Evolutionary conservation across 345 rosid genomes (phyloP).

Genomic region (Bretschneidera sinensis): DNA sequence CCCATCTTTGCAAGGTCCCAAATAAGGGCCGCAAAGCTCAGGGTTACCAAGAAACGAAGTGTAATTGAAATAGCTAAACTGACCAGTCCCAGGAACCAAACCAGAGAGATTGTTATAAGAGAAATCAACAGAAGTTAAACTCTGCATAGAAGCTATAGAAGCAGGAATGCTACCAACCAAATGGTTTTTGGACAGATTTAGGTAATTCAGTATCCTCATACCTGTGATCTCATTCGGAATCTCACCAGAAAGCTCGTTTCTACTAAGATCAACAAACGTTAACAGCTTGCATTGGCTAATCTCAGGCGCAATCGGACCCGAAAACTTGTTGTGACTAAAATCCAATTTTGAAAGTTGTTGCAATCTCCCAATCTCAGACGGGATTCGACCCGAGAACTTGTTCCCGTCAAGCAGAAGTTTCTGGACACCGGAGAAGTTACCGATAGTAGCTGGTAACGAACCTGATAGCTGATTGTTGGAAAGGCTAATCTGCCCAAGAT

Average conservation of each 20-base stretch:
- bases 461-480: slow-evolving; percentile 82
- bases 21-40: slow-evolving; percentile 78
- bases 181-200: slow-evolving; percentile 77
- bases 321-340: slow-evolving; percentile 67
- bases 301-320: slow-evolving; percentile 57
- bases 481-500: slow-evolving; percentile 68
- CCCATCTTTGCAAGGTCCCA: slow-evolving; percentile 72
- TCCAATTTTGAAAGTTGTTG: slow-evolving; percentile 83
- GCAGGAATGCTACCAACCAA: slow-evolving; percentile 66
- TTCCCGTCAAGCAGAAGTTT: slow-evolving; percentile 86
- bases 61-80: slow-evolving; percentile 86
- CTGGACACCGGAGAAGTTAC: slow-evolving; percentile 79
- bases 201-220: slow-evolving; percentile 81
- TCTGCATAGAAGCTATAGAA: slow-evolving; percentile 77
- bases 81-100: slow-evolving; percentile 83
- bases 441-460: slow-evolving; percentile 56
- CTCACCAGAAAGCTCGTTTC: slow-evolving; percentile 74
- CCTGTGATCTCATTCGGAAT: slow-evolving; percentile 70
- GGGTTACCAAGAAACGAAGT: slow-evolving; percentile 82
- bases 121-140: slow-evolving; percentile 88
- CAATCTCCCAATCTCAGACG: slow-evolving; percentile 65
- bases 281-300: slow-evolving; percentile 76
- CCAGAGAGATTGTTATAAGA: slow-evolving; percentile 89
- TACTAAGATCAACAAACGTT: slow-evolving; percentile 76
- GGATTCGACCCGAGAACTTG: slow-evolving; percentile 68